Base-by-base conservation (phyloP, 495 filamentous ascomycete species). In the Pseudoneurospora amorphoporcata region DNA sequence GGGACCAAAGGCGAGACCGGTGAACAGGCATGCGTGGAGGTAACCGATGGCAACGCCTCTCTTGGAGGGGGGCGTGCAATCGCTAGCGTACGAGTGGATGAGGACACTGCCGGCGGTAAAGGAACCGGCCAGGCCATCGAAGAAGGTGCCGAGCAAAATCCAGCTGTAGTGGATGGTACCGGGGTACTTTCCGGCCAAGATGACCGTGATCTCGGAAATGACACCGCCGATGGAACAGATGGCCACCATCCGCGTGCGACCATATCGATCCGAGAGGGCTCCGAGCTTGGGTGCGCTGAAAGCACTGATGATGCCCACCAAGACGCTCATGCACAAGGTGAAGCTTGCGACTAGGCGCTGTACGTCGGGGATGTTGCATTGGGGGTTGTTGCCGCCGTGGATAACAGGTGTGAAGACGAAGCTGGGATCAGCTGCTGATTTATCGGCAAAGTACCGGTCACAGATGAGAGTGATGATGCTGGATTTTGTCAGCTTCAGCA, bases 1-100 rank as follows among this genome's bases (percentile, higher is more conserved):
- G 2, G 95, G 95, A 0, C 95, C 95, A 14, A 92, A 73, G 5
- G 95, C 94, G 68, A 98, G 89, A 37, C 95, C 95, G 9, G 87
- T 86, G 77, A 97, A 99, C 17, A 99, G 84, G 75, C 90, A 90
- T 16, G 92, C 94, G 76, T 98, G 93, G 73, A 97, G 91, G 75
- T 92, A 93, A 3, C 92, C 94, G 79, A 99, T 97, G 32, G 90
- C 88, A n/a, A 95, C 91, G 68, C 90, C 92, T 23, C 95, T 88
- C 73, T 87, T 87, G 38, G 90, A 89, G 0, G 93, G 92, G 17
- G 89, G 83, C 14, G 95, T 95, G 81, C 93, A 97, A 78, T 99
- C 95, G 47, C 92, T 87, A 7, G 90, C 91, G 79, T 98, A 99
- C 0, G 95, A 91, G 77, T 94, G 88, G 32, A 87, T 88, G 45